Percentiles rank a stretch among this genome's conserved stretches.
Evolutionary conservation across 208 protist genomes (phyloP).

Genomic region (Leishmania tropica): DNA sequence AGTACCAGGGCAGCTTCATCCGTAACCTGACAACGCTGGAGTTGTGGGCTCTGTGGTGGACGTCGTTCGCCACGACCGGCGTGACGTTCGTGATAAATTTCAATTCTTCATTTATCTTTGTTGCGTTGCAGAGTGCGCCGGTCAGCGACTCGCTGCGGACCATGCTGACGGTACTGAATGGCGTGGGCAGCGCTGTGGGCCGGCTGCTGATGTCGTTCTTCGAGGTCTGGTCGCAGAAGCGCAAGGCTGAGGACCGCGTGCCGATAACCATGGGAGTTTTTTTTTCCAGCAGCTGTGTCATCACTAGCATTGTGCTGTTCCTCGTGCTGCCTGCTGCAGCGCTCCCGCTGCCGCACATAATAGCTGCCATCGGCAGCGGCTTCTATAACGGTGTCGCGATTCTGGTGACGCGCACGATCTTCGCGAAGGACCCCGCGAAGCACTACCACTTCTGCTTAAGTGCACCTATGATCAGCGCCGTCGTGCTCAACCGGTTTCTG

Average conservation of each 20-base stretch:
- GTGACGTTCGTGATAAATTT: slow-evolving; percentile 58
- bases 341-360: slow-evolving; percentile 60
- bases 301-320: slow-evolving; percentile 48
- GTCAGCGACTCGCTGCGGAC: slow-evolving; percentile 34
- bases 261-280: slow-evolving; percentile 55
- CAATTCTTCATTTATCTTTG: slow-evolving; percentile 58
- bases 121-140: slow-evolving; percentile 42
- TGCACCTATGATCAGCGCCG: slow-evolving; percentile 30
- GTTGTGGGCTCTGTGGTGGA: slow-evolving; percentile 62
- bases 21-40: slow-evolving; percentile 39
- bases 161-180: slow-evolving; percentile 63
- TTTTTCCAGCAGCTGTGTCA: slow-evolving; percentile 41
- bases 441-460: slow-evolving; percentile 73
- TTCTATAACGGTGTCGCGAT: slow-evolving; percentile 39
- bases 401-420: slow-evolving; percentile 70
- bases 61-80: slow-evolving; percentile 43
- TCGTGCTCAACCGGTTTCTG: slow-evolving; percentile 65
- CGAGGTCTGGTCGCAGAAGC: slow-evolving; percentile 59
- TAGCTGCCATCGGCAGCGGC: slow-evolving; percentile 61
- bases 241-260: slow-evolving; percentile 58
- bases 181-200: slow-evolving; percentile 66
- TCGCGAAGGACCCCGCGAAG: slow-evolving; percentile 66
- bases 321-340: slow-evolving; percentile 31
- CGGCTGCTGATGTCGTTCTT: slow-evolving; percentile 60
- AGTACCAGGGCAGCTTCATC: slow-evolving; percentile 59